Base-by-base conservation (phyloP, 2,329 filamentous ascomycete genomes). In the Aspergillus tubingensis region DNA sequence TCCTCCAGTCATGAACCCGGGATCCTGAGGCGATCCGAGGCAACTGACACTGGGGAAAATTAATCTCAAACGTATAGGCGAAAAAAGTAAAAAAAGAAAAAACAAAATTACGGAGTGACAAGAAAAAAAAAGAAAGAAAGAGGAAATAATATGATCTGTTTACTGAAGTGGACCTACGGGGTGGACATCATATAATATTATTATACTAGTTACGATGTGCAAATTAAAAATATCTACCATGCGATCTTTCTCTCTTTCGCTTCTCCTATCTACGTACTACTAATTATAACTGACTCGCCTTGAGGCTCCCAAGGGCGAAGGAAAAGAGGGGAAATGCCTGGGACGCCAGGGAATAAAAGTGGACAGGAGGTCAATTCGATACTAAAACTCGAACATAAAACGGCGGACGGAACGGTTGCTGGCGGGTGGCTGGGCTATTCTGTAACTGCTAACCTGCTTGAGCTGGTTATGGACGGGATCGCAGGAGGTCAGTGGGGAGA, bases 131-230 rank as follows among this genome's bases (percentile, higher is more conserved):
- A 62, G 17, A 19, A 38, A 41, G 49, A 11, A 27, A 57, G 49
- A 58, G 54, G 48, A 36, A 36, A 60, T 55, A 17, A 50, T 57
- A 57, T 55, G 49, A 59, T 63, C 61, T 60, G 59, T 60, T 60
- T 32, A 54, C 39, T 54, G 63, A 54, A 51, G 47, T 50, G 54
- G 54, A 58, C 57, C 57, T 32, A 41, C 38, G 36, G 49, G 54
- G 48, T 57, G 43, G 32, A 36, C 32, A 56, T 52, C 51, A 10
- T 57, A 59, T 54, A 55, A 50, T 55, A 47, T 57, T 41, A 57
- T 41, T 54, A 52, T 49, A 50, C 53, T 59, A 43, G 53, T 48
- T 59, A 56, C 21, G 11, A 44, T 48, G 32, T 23, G 39, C 47
- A 38, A 30, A 58, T 54, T 51, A 54, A 25, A 58, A 47, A 53